phyloP scores from a whole-genome alignment of 768 basidiomycete species.

The Leccinum longicurvipes region DNA sequence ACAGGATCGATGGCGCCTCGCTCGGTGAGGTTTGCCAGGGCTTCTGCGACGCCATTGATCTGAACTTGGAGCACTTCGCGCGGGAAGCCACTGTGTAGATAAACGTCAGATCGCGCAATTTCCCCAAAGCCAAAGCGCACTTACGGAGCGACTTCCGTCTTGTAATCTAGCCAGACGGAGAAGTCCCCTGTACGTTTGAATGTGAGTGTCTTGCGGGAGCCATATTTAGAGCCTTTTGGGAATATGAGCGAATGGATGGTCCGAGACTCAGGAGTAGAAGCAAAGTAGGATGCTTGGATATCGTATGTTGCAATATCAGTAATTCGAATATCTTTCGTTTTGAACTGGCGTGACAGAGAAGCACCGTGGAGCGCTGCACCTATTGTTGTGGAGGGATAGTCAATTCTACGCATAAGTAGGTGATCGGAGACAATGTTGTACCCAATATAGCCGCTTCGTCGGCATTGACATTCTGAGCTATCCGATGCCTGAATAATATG shows the following conservation, averaged over 20 bases:
- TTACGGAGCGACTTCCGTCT: slow-evolving; percentile 57
- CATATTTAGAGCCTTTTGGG: slow-evolving; percentile 70
- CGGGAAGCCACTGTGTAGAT: slow-evolving; percentile 56
- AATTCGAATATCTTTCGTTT: slow-evolving; percentile 91
- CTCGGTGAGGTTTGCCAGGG: slow-evolving; percentile 79
- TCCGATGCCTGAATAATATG: slow-evolving; percentile 54
- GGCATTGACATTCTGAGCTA: slow-evolving; percentile 93
- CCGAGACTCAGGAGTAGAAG: slow-evolving; percentile 52
- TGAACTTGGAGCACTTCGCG: slow-evolving; percentile 71
- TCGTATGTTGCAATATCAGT: slow-evolving; percentile 71
- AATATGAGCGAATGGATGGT: slow-evolving; percentile 78
- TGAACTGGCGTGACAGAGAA: slow-evolving; percentile 82
- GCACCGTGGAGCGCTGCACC: slow-evolving; percentile 92
- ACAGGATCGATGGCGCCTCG: slow-evolving; percentile 78
- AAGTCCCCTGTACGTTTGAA: slow-evolving; percentile 88
- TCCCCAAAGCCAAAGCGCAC: slow-evolving; percentile 22
- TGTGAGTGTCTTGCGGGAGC: slow-evolving; percentile 81
- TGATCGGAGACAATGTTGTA: slow-evolving; percentile 16
- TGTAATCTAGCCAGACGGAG: slow-evolving; percentile 73
- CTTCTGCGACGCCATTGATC: slow-evolving; percentile 69
- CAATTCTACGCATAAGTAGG: neutral
- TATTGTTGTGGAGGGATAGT: slow-evolving; percentile 10
- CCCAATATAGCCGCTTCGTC: slow-evolving; percentile 95
- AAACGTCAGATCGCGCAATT: slow-evolving; percentile 3
- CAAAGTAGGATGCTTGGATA: slow-evolving; percentile 74